Evolutionary conservation across 2,329 filamentous ascomycete genomes (phyloP).

Genomic region (Davidsoniella virescens): DNA sequence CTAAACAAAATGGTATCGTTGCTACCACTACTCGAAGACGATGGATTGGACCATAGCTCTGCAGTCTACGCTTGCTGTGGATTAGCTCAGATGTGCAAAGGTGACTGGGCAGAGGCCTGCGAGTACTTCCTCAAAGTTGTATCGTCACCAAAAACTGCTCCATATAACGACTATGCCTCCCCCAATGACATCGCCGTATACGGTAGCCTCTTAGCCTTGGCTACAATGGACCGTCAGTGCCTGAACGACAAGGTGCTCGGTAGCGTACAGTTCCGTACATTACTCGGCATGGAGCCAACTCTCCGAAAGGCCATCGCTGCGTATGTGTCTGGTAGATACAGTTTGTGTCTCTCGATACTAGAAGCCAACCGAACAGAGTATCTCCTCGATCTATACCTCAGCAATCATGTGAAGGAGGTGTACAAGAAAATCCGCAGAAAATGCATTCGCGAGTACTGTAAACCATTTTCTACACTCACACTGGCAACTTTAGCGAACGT

Average conservation of each 20-base stretch:
- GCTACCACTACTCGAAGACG: conserved; percentile 14
- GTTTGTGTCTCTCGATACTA: conserved; percentile 65
- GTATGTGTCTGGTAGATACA: conserved; percentile 84
- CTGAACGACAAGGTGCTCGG: conserved; percentile 65
- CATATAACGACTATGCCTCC: conserved; percentile 56
- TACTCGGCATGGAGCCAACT: conserved; percentile 84
- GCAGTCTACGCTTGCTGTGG: conserved; percentile 21
- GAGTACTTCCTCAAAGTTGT: conserved; percentile 22
- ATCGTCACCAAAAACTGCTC: conserved; percentile 43
- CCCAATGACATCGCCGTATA: conserved; percentile 86
- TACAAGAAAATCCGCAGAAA: conserved; percentile 69
- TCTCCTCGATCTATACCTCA: conserved; percentile 75
- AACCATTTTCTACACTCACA: conserved; percentile 77
- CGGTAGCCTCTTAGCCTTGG: conserved; percentile 75
- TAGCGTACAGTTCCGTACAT: conserved; percentile 64
- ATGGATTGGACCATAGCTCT: conserved; percentile 21
- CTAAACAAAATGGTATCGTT: conserved; percentile 44
- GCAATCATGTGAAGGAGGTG: conserved; percentile 52
- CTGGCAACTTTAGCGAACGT: conserved; percentile 61
- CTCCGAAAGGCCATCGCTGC: conserved; percentile 78
- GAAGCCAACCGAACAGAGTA: conserved; percentile 73
- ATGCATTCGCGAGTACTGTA: conserved; percentile 84
- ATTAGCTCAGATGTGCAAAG: conserved; percentile 40
- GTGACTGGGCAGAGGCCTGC: conserved; percentile 28
- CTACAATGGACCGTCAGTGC: conserved; percentile 67